Evolutionary conservation across 331 rosid species (phyloP).

Genomic region (Phaseolus coccineus): DNA sequence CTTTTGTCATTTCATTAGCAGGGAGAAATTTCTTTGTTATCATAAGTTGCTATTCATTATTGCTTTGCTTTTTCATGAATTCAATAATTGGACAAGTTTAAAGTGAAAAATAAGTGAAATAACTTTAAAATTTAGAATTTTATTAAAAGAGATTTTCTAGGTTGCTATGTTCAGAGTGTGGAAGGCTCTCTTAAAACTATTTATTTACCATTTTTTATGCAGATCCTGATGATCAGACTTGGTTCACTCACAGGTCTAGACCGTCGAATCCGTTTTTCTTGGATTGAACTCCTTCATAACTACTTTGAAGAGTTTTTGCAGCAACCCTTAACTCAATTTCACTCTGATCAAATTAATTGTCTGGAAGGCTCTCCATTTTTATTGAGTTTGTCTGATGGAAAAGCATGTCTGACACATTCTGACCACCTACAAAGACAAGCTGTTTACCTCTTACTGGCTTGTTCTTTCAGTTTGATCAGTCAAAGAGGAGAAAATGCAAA

Average conservation of each 20-base stretch:
- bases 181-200: constrained; percentile 31
- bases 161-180: constrained; percentile 10
- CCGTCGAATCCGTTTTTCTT: constrained; percentile 55
- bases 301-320: constrained; percentile 66
- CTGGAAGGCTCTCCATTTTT: constrained; percentile 87
- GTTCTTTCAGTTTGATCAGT: constrained; percentile 66
- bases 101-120: neutral
- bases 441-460: constrained; percentile 71
- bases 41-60: neutral
- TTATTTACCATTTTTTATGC: constrained; percentile 42
- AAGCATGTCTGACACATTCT: constrained; percentile 54
- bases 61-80: neutral
- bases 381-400: constrained; percentile 57
- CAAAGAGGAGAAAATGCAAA: constrained; percentile 44
- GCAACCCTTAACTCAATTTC: constrained; percentile 52
- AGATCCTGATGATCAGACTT: constrained; percentile 89
- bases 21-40: neutral
- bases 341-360: constrained; percentile 60
- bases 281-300: constrained; percentile 74
- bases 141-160: constrained; percentile 8
- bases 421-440: constrained; percentile 80
- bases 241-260: constrained; percentile 54
- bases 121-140: neutral
- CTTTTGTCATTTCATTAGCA: constrained; percentile 9
- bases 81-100: constrained; percentile 28